These are phyloP conservation scores for Fagopyrum esculentum DNA, from an alignment of 148 eudicot species.

Conservation along the genomic window DNA sequence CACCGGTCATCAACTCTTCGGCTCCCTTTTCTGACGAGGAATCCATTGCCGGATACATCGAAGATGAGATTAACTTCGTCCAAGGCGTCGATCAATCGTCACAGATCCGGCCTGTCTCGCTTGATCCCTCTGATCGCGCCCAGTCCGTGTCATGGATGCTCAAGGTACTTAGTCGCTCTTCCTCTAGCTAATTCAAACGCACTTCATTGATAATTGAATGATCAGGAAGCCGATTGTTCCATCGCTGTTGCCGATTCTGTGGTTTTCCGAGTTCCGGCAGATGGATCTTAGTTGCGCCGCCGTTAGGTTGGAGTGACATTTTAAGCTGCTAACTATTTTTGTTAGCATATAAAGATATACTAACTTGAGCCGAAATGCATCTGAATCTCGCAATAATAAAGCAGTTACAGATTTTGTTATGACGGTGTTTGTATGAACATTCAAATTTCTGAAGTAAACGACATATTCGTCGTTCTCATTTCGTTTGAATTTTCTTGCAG, in stretches of 20 bases:
- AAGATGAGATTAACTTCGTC: conserved; percentile 44
- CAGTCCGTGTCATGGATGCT: conserved; percentile 72
- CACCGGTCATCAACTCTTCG: conserved; percentile 36
- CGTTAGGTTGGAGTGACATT: neutral
- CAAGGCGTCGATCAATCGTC: conserved; percentile 18
- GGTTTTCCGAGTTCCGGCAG: neutral
- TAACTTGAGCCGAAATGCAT: neutral
- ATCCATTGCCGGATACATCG: conserved; percentile 58
- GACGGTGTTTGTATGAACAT: neutral
- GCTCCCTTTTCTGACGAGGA: conserved; percentile 20
- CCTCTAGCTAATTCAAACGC: neutral
- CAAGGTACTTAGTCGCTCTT: conserved; percentile 43
- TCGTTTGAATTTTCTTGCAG: conserved; percentile 24
- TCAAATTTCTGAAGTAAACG: neutral
- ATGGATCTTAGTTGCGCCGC: neutral
- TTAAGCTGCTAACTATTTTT: too few relatives aligned
- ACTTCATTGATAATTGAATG: neutral
- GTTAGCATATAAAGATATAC: neutral
- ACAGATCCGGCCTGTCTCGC: conserved; percentile 19
- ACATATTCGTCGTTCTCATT: neutral
- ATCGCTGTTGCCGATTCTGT: neutral
- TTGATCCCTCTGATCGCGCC: conserved; percentile 53
- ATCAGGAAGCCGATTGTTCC: neutral
- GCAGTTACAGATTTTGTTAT: neutral
- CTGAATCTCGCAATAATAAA: neutral